Conservation (phyloP, 345 rosid genomes). For the Cochlearia excelsa region DNA sequence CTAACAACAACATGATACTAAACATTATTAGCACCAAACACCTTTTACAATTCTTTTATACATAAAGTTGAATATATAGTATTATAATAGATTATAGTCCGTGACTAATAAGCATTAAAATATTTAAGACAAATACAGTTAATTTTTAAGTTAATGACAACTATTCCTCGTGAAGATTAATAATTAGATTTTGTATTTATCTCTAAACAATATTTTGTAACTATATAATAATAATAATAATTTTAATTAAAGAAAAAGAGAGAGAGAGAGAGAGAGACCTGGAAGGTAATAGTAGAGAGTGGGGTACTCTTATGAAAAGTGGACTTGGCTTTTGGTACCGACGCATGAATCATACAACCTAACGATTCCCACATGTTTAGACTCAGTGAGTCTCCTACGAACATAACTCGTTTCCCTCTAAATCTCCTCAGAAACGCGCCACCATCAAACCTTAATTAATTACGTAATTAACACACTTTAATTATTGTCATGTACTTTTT, state of each 20-base stretch:
- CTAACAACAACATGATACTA: constrained; percentile 27
- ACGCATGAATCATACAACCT: constrained; percentile 86
- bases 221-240: neutral
- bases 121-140: constrained; percentile 23
- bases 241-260: neutral
- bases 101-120: constrained; percentile 24
- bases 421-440: constrained; percentile 60
- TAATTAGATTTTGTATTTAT: constrained; percentile 23
- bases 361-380: constrained; percentile 97
- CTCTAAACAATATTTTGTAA: neutral
- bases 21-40: constrained; percentile 29
- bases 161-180: constrained; percentile 27
- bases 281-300: constrained; percentile 58
- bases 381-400: constrained; percentile 98
- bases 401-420: constrained; percentile 91
- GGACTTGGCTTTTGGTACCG: constrained; percentile 69
- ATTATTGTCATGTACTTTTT: constrained; percentile 6
- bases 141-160: constrained; percentile 31
- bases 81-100: constrained; percentile 14
- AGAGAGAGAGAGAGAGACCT: constrained; percentile 41
- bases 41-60: constrained; percentile 6
- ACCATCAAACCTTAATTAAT: constrained; percentile 63
- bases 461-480: neutral
- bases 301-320: constrained; percentile 45
- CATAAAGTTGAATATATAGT: too few species aligned